These are phyloP conservation scores for Fusarium sp. DNA, from an alignment of 2,329 filamentous ascomycete species.

Conservation along the genomic window DNA sequence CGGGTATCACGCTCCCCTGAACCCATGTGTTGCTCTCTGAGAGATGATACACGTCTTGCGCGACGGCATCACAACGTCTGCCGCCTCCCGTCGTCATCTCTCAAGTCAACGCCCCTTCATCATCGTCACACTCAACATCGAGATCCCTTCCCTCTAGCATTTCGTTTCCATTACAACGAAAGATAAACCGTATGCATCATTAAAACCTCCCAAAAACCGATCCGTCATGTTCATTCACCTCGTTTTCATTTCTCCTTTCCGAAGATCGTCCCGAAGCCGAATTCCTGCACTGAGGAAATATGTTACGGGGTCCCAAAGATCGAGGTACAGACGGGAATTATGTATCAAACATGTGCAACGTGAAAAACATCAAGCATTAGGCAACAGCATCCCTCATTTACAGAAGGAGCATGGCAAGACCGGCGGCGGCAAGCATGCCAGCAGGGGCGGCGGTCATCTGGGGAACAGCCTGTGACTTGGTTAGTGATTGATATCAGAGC, in stretches of 20 bases:
- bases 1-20: constrained; percentile 42
- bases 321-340: constrained; percentile 55
- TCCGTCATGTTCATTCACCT: constrained; percentile 48
- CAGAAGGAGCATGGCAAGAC: constrained; percentile 62
- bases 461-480: constrained; percentile 45
- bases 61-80: constrained; percentile 22
- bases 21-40: constrained; percentile 31
- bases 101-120: constrained; percentile 24
- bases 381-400: constrained; percentile 49
- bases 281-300: constrained; percentile 40
- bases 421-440: constrained; percentile 62
- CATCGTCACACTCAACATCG: constrained; percentile 31
- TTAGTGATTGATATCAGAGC: constrained; percentile 16
- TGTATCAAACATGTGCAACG: constrained; percentile 57
- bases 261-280: constrained; percentile 44
- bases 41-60: constrained; percentile 13
- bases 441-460: constrained; percentile 60
- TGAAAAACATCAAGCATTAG: constrained; percentile 45
- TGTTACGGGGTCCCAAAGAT: constrained; percentile 46
- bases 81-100: constrained; percentile 23
- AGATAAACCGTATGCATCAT: constrained; percentile 52
- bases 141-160: constrained; percentile 43
- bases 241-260: constrained; percentile 42
- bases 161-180: constrained; percentile 51
- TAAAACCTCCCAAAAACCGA: constrained; percentile 47